Evolutionary conservation across 75 land plant species (phyloP), one percentile per base, ranked within the genome.

Genomic region (Ceratopteris richardii): DNA sequence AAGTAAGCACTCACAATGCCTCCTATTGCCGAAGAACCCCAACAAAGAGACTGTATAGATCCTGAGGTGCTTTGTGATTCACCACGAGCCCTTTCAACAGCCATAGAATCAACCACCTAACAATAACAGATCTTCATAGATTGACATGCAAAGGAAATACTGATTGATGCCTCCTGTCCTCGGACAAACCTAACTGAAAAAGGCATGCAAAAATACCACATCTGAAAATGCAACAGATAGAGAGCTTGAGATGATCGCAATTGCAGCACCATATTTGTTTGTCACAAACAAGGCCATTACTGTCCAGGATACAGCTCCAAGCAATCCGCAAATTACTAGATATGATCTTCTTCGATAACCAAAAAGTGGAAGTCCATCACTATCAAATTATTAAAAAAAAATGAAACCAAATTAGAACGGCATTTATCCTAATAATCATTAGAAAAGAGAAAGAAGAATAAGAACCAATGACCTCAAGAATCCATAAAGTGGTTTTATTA

Each of bases 81-180:
- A 41, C 96, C 98, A 62, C 96, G 85, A 62, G 98, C 83, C 64
- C 98, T 85, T 69, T 94, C 98, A 3, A 94, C 98, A 36, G 91
- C 98, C 96, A 94, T 94, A 37, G 98, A 94, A 73, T 94, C 98
- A 55, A 93, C 98, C 52, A 93, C 98, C 95, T 93, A 54, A 22
- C 75, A 18, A 53, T 17, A 51, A 27, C n/a, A n/a, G n/a, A n/a
- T n/a, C 23, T 40, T 51, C 29, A 48, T 51, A 21, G 52, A n/a
- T 14, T 9, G 22, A n/a, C n/a, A n/a, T n/a, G n/a, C n/a, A n/a
- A n/a, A n/a, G n/a, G n/a, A n/a, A n/a, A n/a, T n/a, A n/a, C n/a
- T n/a, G n/a, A n/a, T n/a, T n/a, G n/a, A n/a, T n/a, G n/a, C n/a
- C n/a, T n/a, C n/a, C n/a, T n/a, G n/a, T n/a, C 48, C 4, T 46